Conservation (phyloP, 257 asterid genomes). For the Striga asiatica region DNA sequence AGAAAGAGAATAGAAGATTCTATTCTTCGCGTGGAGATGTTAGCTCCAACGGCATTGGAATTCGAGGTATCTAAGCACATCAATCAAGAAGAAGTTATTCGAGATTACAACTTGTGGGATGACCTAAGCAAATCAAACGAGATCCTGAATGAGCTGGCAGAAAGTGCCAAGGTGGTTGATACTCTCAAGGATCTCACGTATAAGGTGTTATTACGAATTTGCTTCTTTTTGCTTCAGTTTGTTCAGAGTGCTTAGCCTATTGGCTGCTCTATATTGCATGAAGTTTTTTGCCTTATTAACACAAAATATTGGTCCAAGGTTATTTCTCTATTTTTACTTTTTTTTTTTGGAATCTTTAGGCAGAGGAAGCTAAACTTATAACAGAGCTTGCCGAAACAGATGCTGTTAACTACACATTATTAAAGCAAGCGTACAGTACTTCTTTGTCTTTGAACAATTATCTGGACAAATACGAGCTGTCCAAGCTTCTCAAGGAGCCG, state of each 20-base stretch:
- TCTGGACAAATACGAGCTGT: conserved; percentile 59
- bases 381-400: conserved; percentile 72
- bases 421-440: conserved; percentile 68
- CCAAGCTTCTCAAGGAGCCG: conserved; percentile 62
- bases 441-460: conserved; percentile 53
- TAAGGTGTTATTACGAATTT: conserved; percentile 41
- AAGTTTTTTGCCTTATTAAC: too few relatives aligned
- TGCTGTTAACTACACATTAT: conserved; percentile 47
- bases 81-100: conserved; percentile 49
- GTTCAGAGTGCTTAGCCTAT: too few relatives aligned
- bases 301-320: too few relatives aligned
- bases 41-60: conserved; percentile 58
- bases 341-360: conserved; percentile 28
- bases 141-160: conserved; percentile 45
- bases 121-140: conserved; percentile 55
- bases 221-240: too few relatives aligned
- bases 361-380: conserved; percentile 83
- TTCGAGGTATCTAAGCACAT: conserved; percentile 49
- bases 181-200: conserved; percentile 51
- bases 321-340: background rate
- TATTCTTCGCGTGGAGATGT: conserved; percentile 64
- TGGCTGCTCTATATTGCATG: too few relatives aligned
- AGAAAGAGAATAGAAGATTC: conserved; percentile 74
- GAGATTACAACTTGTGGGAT: conserved; percentile 58
- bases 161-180: conserved; percentile 59